These are phyloP conservation scores for Salix brachista DNA, from an alignment of 345 rosid genomes.

Conservation along the genomic window DNA sequence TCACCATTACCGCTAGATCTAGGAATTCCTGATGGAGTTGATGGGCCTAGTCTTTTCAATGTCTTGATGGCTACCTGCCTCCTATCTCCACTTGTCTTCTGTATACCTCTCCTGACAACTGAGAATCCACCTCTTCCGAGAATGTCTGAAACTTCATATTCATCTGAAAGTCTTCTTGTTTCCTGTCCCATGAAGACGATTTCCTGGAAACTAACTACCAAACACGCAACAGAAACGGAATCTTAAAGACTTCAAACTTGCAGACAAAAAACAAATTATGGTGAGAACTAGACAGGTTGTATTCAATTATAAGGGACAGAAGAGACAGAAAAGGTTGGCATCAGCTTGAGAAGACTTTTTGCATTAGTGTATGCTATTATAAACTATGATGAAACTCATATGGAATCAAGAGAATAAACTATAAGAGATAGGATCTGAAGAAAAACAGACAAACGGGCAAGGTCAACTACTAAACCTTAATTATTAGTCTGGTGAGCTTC, in stretches of 20 bases:
- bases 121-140: conserved; percentile 69
- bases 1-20: not conserved
- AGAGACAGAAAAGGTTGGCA: conserved; percentile 16
- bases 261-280: not conserved
- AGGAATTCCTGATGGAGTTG: conserved; percentile 12
- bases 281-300: not conserved
- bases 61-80: conserved; percentile 52
- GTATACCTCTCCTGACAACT: conserved; percentile 51
- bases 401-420: conserved; percentile 27
- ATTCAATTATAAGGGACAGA: conserved; percentile 15
- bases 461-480: conserved; percentile 27
- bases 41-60: conserved; percentile 36
- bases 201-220: not conserved
- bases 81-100: conserved; percentile 25
- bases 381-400: conserved; percentile 16
- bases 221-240: not conserved
- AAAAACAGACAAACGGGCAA: conserved; percentile 26
- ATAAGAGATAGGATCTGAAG: conserved; percentile 11
- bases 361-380: conserved; percentile 21
- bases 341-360: conserved; percentile 17
- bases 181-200: conserved; percentile 44
- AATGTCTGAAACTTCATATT: conserved; percentile 46
- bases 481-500: not conserved
- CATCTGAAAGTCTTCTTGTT: conserved; percentile 41
- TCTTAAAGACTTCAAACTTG: not conserved